Evolutionary conservation across 2,329 filamentous ascomycete species (phyloP), one percentile per base, ranked within the genome.

Genomic region (Dactylellina parvicollis): DNA sequence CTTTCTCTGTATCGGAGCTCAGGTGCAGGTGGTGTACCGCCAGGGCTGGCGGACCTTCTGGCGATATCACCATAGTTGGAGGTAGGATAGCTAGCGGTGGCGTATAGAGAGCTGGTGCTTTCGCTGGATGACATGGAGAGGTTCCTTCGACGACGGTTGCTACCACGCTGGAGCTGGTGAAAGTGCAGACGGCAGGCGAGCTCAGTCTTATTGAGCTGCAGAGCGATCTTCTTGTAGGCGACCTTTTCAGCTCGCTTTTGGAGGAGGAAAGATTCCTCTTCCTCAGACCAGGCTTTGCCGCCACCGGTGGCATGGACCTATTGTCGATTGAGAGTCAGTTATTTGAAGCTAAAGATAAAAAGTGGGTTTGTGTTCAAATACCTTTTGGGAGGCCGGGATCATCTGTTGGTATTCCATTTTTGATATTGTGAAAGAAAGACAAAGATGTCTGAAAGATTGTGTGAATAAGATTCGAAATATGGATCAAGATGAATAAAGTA

Each of bases 211-310:
- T 92, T 92, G 77, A 95, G 83, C 78, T 93, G 89, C 70, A 89
- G 87, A 69, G 91, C 91, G 79, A 95, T 95, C 80, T 94, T 90
- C 84, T 94, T 95, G 82, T 95, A 95, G 0, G 91, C 91, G 88
- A 94, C 92, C 82, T 94, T 94, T 79, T 93, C 90, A 78, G 91
- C 86, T 69, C 91, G 90, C 73, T 90, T 93, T 81, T 92, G 90
- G 74, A 95, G 86, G 61, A 95, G 88, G 80, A 94, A 95, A 67
- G 88, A 86, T 82, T 95, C 92, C 91, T 93, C 91, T 81, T 92
- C 90, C 80, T 93, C 91, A 75, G 90, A 92, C 91, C 91, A 94
- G 66, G 90, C 90, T 80, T 91, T 86, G 77, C 90, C 90, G 76
- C 90, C 90, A 75, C 90, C 89, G 55, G 89, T 76, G 72, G 75